Conservation (phyloP, 345 rosid genomes). For the Zanthoxylum bungeanum region DNA sequence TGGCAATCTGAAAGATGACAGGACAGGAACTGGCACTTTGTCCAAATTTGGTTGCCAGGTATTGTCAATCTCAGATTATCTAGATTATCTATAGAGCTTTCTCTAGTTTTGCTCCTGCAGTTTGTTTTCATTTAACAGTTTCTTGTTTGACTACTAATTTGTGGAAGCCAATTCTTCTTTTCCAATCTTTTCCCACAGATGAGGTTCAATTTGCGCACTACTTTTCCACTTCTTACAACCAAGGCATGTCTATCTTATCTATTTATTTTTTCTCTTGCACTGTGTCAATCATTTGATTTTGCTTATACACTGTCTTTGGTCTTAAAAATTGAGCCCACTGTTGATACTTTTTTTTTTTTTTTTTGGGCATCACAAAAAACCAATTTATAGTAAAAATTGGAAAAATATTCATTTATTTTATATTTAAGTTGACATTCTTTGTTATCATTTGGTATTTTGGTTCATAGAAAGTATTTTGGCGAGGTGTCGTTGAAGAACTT, state of each 20-base stretch:
- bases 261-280: not conserved
- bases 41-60: slow-evolving; percentile 95
- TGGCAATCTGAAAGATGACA: slow-evolving; percentile 65
- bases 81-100: not conserved
- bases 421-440: slow-evolving; percentile 16
- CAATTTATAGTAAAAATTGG: not conserved
- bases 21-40: slow-evolving; percentile 84
- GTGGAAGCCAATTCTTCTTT: not conserved
- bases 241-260: slow-evolving; percentile 45
- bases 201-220: slow-evolving; percentile 77
- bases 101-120: slow-evolving; percentile 8
- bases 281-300: not conserved
- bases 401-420: slow-evolving; percentile 6
- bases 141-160: slow-evolving; percentile 11
- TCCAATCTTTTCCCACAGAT: slow-evolving; percentile 37
- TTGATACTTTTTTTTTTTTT: not conserved
- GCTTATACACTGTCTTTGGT: not conserved
- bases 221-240: slow-evolving; percentile 83
- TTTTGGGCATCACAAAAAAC: not conserved
- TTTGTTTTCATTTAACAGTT: not conserved
- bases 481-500: slow-evolving; percentile 97
- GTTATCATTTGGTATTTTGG: slow-evolving; percentile 29
- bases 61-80: not conserved
- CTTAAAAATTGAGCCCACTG: not conserved
- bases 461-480: slow-evolving; percentile 92